These are phyloP conservation scores for Diutina mesorugosa DNA, from an alignment of 1,139 yeast genomes.

Conservation along the genomic window DNA sequence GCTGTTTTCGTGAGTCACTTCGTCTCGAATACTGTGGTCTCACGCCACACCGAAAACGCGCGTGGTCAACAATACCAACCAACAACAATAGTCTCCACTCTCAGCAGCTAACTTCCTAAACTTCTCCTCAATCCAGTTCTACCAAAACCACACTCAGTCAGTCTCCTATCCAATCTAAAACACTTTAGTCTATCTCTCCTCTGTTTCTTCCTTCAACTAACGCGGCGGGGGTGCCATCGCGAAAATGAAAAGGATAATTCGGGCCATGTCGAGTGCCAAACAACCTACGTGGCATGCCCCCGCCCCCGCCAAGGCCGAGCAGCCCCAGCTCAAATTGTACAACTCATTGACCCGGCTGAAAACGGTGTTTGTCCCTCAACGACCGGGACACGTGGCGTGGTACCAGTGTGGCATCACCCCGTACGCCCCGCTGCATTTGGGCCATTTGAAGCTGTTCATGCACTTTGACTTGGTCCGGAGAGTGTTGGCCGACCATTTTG, in stretches of 20 bases:
- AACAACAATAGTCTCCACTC: neutral
- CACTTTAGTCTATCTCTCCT: too few relatives aligned
- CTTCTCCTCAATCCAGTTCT: too few relatives aligned
- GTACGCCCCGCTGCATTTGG: conserved; percentile 96
- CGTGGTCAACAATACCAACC: too few relatives aligned
- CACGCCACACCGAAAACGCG: too few relatives aligned
- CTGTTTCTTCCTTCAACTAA: neutral
- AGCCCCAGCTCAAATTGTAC: conserved; percentile 26
- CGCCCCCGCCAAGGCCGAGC: conserved; percentile 6
- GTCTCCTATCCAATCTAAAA: too few relatives aligned
- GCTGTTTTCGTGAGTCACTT: too few relatives aligned
- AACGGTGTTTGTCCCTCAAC: conserved; percentile 58
- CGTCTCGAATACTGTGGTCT: too few relatives aligned
- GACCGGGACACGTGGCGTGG: conserved; percentile 67
- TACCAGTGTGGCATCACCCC: conserved; percentile 98
- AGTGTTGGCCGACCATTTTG: conserved; percentile 78
- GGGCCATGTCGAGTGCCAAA: neutral
- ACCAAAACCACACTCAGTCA: neutral
- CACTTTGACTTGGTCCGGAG: conserved; percentile 89
- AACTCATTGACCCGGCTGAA: conserved; percentile 79
- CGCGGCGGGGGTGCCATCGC: neutral
- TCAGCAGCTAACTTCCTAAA: too few relatives aligned
- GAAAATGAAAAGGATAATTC: neutral
- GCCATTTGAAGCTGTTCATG: conserved; percentile 97
- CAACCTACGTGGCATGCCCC: conserved; percentile 22